Base-by-base conservation (phyloP, 2,329 filamentous ascomycete genomes). In the Ceratocystis eucalypticola region DNA sequence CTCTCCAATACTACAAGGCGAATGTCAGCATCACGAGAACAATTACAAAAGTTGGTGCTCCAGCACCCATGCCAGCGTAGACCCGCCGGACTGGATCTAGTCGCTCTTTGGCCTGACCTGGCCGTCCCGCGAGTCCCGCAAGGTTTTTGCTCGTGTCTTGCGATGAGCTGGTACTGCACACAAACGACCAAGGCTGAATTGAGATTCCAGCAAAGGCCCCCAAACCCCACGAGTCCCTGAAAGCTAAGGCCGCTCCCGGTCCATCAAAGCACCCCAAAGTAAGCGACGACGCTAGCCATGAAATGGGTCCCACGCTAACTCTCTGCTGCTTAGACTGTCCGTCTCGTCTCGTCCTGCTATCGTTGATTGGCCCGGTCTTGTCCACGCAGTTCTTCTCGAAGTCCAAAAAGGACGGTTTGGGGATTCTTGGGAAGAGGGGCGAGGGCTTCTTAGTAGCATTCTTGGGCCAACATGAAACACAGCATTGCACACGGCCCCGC, bases 241-340 rank as follows among this genome's bases (percentile, higher is more conserved):
- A 59, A 59, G 33, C 55, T 20, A 59, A 30, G 55, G 55, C 55
- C 28, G 55, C 55, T 59, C 55, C 55, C 22, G 48, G 48, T 53
- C 48, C 48, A 22, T 25, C 48, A 53, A 41, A 41, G 37, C 37
- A 41, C 37, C 37, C 37, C 10, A 41, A 15, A 15, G 10, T 12
- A 41, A 10, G 48, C 25, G 33, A 30, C 55, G 28, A 59, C 55
- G 55, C 55, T 59, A 59, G 37, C 37, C 10, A 41, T 12, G 37
- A 15, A 41, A 41, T 41, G 37, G 37, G 37, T 5, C 10, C 10
- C 4, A 41, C 10, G 37, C 37, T 41, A 41, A 41, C 37, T 41
- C 3, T 41, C 37, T 41, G 12, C 12, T 41, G 37, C 37, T 53
- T 53, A 28, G 22, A 25, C 48, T 1, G 48, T 2, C 7, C 3